Base-by-base conservation (phyloP, 805 yeast genomes). In the Saccharomycopsis capsularis region DNA sequence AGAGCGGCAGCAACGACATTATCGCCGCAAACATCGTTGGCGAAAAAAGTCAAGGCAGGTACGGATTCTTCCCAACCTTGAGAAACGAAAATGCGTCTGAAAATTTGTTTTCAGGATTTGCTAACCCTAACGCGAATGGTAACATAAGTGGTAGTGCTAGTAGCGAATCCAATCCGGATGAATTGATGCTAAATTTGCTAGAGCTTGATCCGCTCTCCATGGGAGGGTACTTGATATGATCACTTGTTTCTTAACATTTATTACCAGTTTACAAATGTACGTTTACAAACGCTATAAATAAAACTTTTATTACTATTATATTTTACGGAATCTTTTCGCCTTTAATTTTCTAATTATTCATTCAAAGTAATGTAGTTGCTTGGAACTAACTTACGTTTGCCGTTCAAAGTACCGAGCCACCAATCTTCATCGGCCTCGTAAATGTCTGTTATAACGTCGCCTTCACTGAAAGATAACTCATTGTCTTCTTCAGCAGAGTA, bases 401-500 rank as follows among this genome's bases (percentile, higher is more conserved):
- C 96, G 29, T 79, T 68, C 57, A 82, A 73, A 54, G 78, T 80
- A 45, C 99, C 99, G 47, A 84, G 73, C 98, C 98, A 93, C 99
- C 99, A 93, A 63, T 87, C 96, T 41, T 87, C 96, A 59, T 89
- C 95, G 16, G 86, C 84, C 64, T 86, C 85, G 58, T 89, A 95
- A 54, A 93, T 84, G 52, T 88, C 85, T 18, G 79, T 70, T 54
- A 93, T 88, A 52, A 73, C 60, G 57, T 88, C 98, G 46, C 91
- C 95, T 62, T 87, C 96, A 22, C 70, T 75, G 64, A 93, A 93
- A 2, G 79, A 75, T 52, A 93, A 72, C 68, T 93, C 99, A 61
- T 90, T 93, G 55, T 84, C 95, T 67, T 93, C 99, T 24, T 82
- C 82, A 29, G 95, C 96, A 44, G 84, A 95, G 63, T 91, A 90